Percentiles rank a stretch among this genome's conserved stretches.
Evolutionary conservation across 106 monocot species (phyloP).

Genomic region (Ottelia alismoides): DNA sequence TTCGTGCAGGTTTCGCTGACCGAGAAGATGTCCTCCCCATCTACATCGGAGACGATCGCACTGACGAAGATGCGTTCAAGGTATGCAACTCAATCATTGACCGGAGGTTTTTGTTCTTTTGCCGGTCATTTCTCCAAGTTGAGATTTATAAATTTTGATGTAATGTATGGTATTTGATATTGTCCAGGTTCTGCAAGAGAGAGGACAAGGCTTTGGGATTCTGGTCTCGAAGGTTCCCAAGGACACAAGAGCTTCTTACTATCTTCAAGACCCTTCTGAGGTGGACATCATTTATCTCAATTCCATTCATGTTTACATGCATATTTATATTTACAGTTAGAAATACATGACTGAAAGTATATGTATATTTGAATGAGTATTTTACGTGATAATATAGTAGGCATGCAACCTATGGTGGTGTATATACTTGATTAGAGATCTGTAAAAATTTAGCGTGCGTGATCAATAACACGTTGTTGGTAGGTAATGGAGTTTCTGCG

Average conservation of each 20-base stretch:
- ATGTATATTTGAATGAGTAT: no score
- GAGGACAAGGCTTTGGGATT: constrained; percentile 64
- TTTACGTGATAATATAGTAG: neutral
- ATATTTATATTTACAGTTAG: no score
- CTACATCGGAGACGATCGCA: constrained; percentile 68
- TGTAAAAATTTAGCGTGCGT: neutral
- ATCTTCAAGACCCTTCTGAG: constrained; percentile 60
- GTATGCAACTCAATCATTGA: constrained; percentile 3
- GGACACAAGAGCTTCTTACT: constrained; percentile 64
- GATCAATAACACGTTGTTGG: neutral
- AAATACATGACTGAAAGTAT: no score
- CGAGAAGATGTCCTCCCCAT: constrained; percentile 40
- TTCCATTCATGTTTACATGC: no score
- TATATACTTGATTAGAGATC: neutral
- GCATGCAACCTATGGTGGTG: neutral
- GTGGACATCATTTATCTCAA: constrained; percentile 14
- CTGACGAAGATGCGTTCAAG: constrained; percentile 70
- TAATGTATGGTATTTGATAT: constrained; percentile 3
- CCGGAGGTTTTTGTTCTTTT: neutral
- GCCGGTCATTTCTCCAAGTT: no score
- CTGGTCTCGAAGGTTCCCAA: constrained; percentile 64
- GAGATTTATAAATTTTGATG: neutral
- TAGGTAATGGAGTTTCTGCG: constrained; percentile 22
- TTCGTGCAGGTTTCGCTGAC: constrained; percentile 23
- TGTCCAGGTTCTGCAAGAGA: constrained; percentile 44